Conservation (phyloP, 768 basidiomycete genomes). For the Suillus lakei region DNA sequence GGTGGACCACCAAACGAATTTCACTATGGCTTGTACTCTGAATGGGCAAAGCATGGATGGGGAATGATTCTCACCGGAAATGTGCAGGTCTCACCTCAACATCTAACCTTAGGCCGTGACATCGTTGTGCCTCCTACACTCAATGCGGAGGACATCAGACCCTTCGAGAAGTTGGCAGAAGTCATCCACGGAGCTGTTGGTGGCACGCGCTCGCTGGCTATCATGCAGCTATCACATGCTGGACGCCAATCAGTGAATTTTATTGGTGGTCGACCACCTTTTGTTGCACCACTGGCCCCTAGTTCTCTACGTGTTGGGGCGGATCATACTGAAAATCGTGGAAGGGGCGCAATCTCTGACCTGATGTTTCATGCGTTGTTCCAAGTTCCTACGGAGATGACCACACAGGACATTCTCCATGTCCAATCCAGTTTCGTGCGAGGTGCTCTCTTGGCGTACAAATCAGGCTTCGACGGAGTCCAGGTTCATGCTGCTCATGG, state of each 20-base stretch:
- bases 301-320: conserved; percentile 61
- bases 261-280: conserved; percentile 67
- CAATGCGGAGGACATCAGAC: conserved; percentile 46
- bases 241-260: conserved; percentile 84
- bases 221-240: conserved; percentile 85
- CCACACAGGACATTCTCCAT: conserved; percentile 58
- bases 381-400: conserved; percentile 67
- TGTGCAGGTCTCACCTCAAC: conserved; percentile 65
- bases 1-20: conserved; percentile 75
- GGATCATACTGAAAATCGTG: conserved; percentile 8
- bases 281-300: conserved; percentile 69
- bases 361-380: conserved; percentile 52
- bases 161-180: conserved; percentile 55
- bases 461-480: conserved; percentile 84
- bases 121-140: conserved; percentile 57
- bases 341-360: conserved; percentile 16
- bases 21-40: conserved; percentile 68
- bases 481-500: conserved; percentile 88
- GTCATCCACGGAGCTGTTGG: conserved; percentile 48
- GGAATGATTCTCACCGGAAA: conserved; percentile 92
- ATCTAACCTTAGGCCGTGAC: conserved; percentile 76
- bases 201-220: conserved; percentile 43
- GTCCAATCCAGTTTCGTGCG: conserved; percentile 66
- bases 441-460: conserved; percentile 66
- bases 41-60: conserved; percentile 81